These are phyloP conservation scores for Talaromyces adpressus DNA, from an alignment of 495 filamentous ascomycete species.

Conservation along the genomic window DNA sequence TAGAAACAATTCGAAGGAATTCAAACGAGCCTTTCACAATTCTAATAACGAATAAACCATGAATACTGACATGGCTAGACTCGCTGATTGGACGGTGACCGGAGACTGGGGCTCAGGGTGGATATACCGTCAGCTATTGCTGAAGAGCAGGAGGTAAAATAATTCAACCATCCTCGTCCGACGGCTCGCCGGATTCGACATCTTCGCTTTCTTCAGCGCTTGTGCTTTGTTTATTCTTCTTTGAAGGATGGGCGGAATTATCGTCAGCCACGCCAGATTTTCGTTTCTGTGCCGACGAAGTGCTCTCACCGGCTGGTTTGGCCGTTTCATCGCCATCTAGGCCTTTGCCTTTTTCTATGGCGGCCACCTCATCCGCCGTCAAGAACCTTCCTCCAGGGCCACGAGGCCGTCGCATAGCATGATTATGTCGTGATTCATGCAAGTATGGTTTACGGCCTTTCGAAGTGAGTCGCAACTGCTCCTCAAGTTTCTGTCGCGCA, in stretches of 20 bases:
- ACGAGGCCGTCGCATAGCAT: slow-evolving; percentile 93
- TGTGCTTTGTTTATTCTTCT: slow-evolving; percentile 41
- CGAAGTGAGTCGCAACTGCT: slow-evolving; percentile 80
- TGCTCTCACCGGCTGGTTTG: slow-evolving; percentile 17
- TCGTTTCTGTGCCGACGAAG: slow-evolving; percentile 37
- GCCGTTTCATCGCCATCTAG: slow-evolving; percentile 26
- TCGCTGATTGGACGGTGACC: neutral
- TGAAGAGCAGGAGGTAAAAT: neutral
- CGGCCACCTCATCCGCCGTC: slow-evolving; percentile 94
- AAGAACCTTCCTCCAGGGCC: slow-evolving; percentile 96
- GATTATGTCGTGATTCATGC: slow-evolving; percentile 98
- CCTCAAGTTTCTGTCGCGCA: slow-evolving; percentile 87
- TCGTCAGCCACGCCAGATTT: slow-evolving; percentile 44
- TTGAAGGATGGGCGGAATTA: slow-evolving; percentile 29
- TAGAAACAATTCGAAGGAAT: neutral
- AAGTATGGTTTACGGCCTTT: slow-evolving; percentile 97
- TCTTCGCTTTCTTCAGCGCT: slow-evolving; percentile 43
- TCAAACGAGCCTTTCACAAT: slow-evolving; percentile 1
- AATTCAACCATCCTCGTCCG: slow-evolving; percentile 44
- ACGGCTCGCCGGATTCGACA: slow-evolving; percentile 38
- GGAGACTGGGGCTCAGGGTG: slow-evolving; percentile 1
- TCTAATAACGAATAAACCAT: neutral
- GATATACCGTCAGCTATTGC: neutral
- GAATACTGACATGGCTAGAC: neutral
- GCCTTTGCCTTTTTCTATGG: slow-evolving; percentile 63